A percentile compares a stretch with the other conserved stretches of the same genome.
Evolutionary conservation across 1,284 basidiomycete genomes (phyloP).

Genomic region (Trichosporon sp.): DNA sequence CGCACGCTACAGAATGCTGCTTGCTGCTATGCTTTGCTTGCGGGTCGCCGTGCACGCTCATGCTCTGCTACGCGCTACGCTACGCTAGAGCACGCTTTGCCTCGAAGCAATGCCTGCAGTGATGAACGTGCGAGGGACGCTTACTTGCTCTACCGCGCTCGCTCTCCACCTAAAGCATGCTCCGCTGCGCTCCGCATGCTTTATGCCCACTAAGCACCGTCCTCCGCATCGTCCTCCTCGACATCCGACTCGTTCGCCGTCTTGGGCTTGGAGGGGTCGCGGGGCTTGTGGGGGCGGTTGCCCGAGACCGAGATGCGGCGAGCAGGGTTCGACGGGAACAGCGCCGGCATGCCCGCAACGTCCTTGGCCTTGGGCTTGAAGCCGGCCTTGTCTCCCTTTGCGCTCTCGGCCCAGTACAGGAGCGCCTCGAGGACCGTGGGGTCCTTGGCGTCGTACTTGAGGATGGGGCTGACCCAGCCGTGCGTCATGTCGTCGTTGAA

Average conservation of each 20-base stretch:
- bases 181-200: too few relatives aligned
- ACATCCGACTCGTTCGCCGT: conserved; percentile 45
- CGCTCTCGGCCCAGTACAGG: conserved; percentile 45
- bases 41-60: too few relatives aligned
- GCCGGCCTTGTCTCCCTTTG: conserved; percentile 10
- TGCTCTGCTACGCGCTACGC: too few relatives aligned
- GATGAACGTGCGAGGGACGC: too few relatives aligned
- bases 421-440: conserved; percentile 43
- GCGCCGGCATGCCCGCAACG: conserved; percentile 24
- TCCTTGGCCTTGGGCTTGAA: conserved; percentile 25
- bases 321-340: conserved; percentile 47
- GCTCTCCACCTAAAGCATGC: too few relatives aligned
- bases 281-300: conserved; percentile 11
- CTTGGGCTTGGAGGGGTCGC: conserved; percentile 27
- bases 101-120: too few relatives aligned
- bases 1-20: too few relatives aligned
- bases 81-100: too few relatives aligned
- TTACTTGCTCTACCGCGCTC: too few relatives aligned
- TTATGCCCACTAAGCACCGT: conserved; percentile 1
- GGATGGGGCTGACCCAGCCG: conserved; percentile 40
- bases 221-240: conserved; percentile 45
- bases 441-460: conserved; percentile 26
- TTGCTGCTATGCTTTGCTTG: too few relatives aligned
- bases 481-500: conserved; percentile 42
- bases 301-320: conserved; percentile 33